A percentile compares a stretch with the other conserved stretches of the same genome.
phyloP scores from a whole-genome alignment of 306 rosid genomes.

The Morella rubra region DNA sequence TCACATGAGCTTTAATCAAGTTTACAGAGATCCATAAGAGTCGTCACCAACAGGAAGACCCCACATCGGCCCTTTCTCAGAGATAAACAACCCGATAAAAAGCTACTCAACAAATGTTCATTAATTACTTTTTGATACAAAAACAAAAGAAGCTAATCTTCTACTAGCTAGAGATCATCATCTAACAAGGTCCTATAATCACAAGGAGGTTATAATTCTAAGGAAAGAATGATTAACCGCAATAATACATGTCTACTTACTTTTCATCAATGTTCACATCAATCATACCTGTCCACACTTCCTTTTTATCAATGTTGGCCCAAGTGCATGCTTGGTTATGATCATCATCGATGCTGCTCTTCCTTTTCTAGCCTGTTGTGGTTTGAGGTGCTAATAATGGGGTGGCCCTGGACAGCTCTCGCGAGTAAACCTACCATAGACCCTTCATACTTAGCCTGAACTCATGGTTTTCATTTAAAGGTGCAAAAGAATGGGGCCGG shows the following conservation, averaged over 20 bases:
- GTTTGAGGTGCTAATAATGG: constrained; percentile 29
- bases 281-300: constrained; percentile 62
- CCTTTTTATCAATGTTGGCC: constrained; percentile 57
- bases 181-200: constrained; percentile 40
- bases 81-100: constrained; percentile 16
- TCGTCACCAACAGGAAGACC: constrained; percentile 24
- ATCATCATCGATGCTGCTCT: constrained; percentile 23
- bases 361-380: constrained; percentile 43
- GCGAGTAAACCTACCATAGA: constrained; percentile 32
- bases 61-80: constrained; percentile 25
- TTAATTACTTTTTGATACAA: too few relatives aligned
- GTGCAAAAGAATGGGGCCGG: constrained; percentile 35
- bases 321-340: constrained; percentile 55
- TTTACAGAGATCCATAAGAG: constrained; percentile 20
- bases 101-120: constrained; percentile 37
- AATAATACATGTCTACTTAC: constrained; percentile 43
- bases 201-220: constrained; percentile 33
- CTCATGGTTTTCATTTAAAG: constrained; percentile 60
- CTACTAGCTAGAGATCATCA: neutral
- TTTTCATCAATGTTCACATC: constrained; percentile 42
- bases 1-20: constrained; percentile 59
- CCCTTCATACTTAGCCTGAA: constrained; percentile 40
- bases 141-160: constrained; percentile 36
- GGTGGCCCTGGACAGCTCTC: constrained; percentile 66
- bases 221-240: constrained; percentile 34